Conservation (phyloP, 768 basidiomycete genomes). For the Tremella mesenterica region DNA sequence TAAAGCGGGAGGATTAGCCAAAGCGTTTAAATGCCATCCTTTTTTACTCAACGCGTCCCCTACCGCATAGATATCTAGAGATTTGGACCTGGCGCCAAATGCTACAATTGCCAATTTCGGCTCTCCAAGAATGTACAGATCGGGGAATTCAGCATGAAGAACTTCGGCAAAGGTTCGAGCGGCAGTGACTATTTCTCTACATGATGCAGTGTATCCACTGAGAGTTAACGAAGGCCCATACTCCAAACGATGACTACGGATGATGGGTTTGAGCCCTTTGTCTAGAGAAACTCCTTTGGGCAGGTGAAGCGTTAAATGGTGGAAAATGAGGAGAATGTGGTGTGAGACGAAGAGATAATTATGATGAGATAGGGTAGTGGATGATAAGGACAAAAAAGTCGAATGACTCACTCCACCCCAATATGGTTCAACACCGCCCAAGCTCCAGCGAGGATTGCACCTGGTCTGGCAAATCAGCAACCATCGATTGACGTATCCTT, state of each 20-base stretch:
- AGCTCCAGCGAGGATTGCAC: conserved; percentile 82
- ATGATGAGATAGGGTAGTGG: too few relatives aligned
- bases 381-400: background rate
- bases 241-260: too few relatives aligned
- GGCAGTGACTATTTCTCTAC: conserved; percentile 67
- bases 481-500: too few relatives aligned
- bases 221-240: background rate
- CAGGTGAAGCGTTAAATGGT: too few relatives aligned
- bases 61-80: conserved; percentile 72
- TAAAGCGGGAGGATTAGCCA: conserved; percentile 63
- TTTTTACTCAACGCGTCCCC: conserved; percentile 76
- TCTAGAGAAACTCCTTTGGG: too few relatives aligned
- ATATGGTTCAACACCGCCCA: conserved; percentile 96
- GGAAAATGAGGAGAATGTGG: too few relatives aligned
- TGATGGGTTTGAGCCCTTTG: too few relatives aligned
- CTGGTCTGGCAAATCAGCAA: conserved; percentile 68
- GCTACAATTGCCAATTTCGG: conserved; percentile 86
- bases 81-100: conserved; percentile 55
- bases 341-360: too few relatives aligned
- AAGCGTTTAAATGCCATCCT: conserved; percentile 87
- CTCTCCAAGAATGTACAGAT: conserved; percentile 79
- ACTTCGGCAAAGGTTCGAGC: conserved; percentile 58
- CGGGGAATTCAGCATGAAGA: conserved; percentile 50
- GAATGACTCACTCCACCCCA: conserved; percentile 61
- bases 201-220: conserved; percentile 82